phyloP scores from a whole-genome alignment of 495 filamentous ascomycete species.

The Hypoxylon subgilvum region DNA sequence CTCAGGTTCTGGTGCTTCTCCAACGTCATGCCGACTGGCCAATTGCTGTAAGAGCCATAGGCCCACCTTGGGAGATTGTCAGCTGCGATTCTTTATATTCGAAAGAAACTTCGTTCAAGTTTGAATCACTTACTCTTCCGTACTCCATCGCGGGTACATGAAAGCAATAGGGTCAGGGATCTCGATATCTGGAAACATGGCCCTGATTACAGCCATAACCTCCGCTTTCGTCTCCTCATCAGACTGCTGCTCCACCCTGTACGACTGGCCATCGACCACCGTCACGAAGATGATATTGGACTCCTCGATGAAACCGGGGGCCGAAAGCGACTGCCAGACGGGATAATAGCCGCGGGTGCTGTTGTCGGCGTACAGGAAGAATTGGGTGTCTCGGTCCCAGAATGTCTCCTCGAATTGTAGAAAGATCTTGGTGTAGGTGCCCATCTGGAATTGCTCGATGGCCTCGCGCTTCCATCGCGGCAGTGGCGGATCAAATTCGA shows the following conservation, averaged over 20 bases:
- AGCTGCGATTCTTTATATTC: not conserved
- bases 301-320: slow-evolving; percentile 64
- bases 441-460: slow-evolving; percentile 72
- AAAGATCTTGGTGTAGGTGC: slow-evolving; percentile 81
- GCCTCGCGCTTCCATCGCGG: slow-evolving; percentile 71
- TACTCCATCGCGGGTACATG: slow-evolving; percentile 73
- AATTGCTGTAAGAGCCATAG: slow-evolving; percentile 75
- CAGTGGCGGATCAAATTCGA: slow-evolving; percentile 65
- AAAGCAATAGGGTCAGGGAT: slow-evolving; percentile 73
- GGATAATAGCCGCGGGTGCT: slow-evolving; percentile 70
- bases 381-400: slow-evolving; percentile 71
- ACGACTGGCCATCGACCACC: slow-evolving; percentile 65
- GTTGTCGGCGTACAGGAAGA: slow-evolving; percentile 73
- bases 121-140: slow-evolving; percentile 47
- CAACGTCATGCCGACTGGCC: slow-evolving; percentile 69
- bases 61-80: slow-evolving; percentile 54
- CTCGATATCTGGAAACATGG: slow-evolving; percentile 67
- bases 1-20: slow-evolving; percentile 76
- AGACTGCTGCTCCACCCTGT: slow-evolving; percentile 67
- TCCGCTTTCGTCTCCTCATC: slow-evolving; percentile 66
- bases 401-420: slow-evolving; percentile 74
- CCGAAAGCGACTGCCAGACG: slow-evolving; percentile 70
- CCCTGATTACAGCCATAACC: slow-evolving; percentile 64
- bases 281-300: slow-evolving; percentile 75
- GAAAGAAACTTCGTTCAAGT: not conserved